Evolutionary conservation across 768 basidiomycete genomes (phyloP).

Genomic region (Collybia sp.): DNA sequence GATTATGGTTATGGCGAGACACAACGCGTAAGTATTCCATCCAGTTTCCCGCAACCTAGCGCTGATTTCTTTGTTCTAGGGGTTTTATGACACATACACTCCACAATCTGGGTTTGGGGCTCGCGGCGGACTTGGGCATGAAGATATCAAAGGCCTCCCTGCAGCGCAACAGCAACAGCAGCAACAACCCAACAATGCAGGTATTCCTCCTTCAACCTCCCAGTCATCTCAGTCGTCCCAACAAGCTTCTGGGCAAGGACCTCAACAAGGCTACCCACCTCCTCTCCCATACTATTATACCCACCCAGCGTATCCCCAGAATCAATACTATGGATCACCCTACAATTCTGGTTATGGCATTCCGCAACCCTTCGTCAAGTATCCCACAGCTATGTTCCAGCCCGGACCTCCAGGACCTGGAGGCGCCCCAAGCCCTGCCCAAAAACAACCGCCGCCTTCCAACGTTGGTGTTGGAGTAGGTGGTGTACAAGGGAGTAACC

Average conservation of each 20-base stretch:
- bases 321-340: conserved; percentile 71
- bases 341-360: conserved; percentile 53
- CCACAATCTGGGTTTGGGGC: conserved; percentile 62
- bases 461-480: conserved; percentile 43
- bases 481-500: conserved; percentile 45
- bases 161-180: conserved; percentile 50
- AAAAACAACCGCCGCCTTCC: conserved; percentile 55
- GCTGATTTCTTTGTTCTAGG: conserved; percentile 32
- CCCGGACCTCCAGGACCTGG: conserved; percentile 66
- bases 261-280: conserved; percentile 56
- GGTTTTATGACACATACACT: conserved; percentile 73
- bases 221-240: conserved; percentile 55
- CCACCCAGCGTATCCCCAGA: conserved; percentile 68
- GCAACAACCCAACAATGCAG: conserved; percentile 22
- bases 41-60: conserved; percentile 1
- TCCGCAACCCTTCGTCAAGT: conserved; percentile 73
- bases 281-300: conserved; percentile 59
- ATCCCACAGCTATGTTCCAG: conserved; percentile 66
- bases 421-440: conserved; percentile 51
- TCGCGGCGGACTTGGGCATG: conserved; percentile 63
- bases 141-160: conserved; percentile 71
- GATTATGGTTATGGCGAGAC: conserved; percentile 70
- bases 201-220: conserved; percentile 44
- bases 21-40: conserved; percentile 47
- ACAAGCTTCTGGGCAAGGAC: conserved; percentile 55